A percentile compares a stretch with the other conserved stretches of the same genome.
Evolutionary conservation across 2,329 filamentous ascomycete genomes (phyloP).

Genomic region (Gremmenia infestans): DNA sequence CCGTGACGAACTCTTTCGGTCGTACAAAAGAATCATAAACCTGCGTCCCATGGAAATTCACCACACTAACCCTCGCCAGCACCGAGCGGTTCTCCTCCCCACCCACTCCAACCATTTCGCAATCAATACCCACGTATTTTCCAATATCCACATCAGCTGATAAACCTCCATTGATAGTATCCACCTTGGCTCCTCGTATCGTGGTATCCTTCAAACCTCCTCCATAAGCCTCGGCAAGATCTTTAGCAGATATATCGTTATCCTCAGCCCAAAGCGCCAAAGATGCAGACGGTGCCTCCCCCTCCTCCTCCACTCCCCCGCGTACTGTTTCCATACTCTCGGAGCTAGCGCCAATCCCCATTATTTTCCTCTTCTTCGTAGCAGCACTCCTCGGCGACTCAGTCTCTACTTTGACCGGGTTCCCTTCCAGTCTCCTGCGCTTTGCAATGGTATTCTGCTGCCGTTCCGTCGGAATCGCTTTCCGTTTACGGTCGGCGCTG

Average conservation of each 20-base stretch:
- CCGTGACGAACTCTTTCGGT: slow-evolving; percentile 71
- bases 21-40: slow-evolving; percentile 91
- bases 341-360: slow-evolving; percentile 52
- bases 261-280: slow-evolving; percentile 57
- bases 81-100: slow-evolving; percentile 64
- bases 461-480: slow-evolving; percentile 26
- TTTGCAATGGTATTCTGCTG: slow-evolving; percentile 30
- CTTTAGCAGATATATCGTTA: slow-evolving; percentile 55
- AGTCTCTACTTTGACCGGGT: slow-evolving; percentile 6
- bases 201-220: slow-evolving; percentile 48
- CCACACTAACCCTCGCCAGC: slow-evolving; percentile 80
- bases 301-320: slow-evolving; percentile 33
- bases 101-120: slow-evolving; percentile 94
- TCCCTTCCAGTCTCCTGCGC: slow-evolving; percentile 29
- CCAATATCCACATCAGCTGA: slow-evolving; percentile 63
- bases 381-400: background rate
- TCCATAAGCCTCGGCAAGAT: slow-evolving; percentile 57
- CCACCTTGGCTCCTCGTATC: slow-evolving; percentile 40
- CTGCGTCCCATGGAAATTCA: slow-evolving; percentile 90
- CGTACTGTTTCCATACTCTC: slow-evolving; percentile 27
- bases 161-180: slow-evolving; percentile 59
- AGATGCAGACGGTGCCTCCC: slow-evolving; percentile 42
- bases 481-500: slow-evolving; percentile 31
- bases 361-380: slow-evolving; percentile 36
- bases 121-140: slow-evolving; percentile 91